A percentile compares a stretch with the other conserved stretches of the same genome.
These are phyloP conservation scores for Theileria equi DNA, from an alignment of 169 alveolate species.

Conservation along the genomic window DNA sequence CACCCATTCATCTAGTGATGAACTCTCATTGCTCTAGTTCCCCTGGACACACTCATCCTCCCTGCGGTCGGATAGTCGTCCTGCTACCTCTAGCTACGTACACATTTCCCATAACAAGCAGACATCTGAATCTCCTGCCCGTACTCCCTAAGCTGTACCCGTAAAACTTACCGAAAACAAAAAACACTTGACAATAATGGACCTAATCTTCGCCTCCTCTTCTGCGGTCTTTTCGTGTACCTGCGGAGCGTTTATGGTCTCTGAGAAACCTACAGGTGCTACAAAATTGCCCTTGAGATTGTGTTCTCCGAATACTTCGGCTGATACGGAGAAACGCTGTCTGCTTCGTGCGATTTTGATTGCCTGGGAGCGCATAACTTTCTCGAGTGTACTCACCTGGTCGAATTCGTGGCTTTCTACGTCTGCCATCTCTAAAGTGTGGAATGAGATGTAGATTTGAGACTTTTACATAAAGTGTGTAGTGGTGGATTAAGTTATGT, in stretches of 20 bases:
- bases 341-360: constrained; percentile 48
- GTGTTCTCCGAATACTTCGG: constrained; percentile 58
- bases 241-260: constrained; percentile 3
- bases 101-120: too few relatives aligned
- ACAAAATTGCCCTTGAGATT: constrained; percentile 17
- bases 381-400: constrained; percentile 31
- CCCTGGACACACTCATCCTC: too few relatives aligned
- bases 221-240: constrained; percentile 46
- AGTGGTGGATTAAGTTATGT: too few relatives aligned
- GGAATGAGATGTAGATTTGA: too few relatives aligned
- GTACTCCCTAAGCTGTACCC: too few relatives aligned
- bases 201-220: constrained; percentile 47
- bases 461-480: too few relatives aligned
- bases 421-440: constrained; percentile 13
- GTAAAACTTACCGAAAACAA: constrained; percentile 52
- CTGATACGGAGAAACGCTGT: constrained; percentile 56
- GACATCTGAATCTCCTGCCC: too few relatives aligned
- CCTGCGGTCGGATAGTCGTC: too few relatives aligned
- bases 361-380: too few relatives aligned
- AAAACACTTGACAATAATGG: constrained; percentile 40
- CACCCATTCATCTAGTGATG: too few relatives aligned
- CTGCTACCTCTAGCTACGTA: too few relatives aligned
- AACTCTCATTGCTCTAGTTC: too few relatives aligned
- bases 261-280: constrained; percentile 36
- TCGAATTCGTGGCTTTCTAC: constrained; percentile 3